Conservation (phyloP, 306 rosid species). For the Arachis hypogaea region DNA sequence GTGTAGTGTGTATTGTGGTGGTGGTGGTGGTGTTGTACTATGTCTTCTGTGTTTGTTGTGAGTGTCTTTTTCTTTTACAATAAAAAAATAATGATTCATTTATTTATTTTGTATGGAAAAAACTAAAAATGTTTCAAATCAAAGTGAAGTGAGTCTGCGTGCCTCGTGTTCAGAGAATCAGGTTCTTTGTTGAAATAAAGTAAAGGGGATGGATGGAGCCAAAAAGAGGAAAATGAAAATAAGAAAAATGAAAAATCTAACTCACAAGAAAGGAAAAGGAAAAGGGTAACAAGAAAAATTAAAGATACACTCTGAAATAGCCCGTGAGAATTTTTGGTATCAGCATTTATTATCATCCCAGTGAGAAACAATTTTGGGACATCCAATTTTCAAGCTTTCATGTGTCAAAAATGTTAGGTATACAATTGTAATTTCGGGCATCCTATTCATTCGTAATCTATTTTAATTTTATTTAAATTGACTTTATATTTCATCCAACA, state of each 20-base stretch:
- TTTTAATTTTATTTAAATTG: too few species aligned
- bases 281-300: neutral
- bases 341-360: neutral
- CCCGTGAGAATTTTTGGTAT: conserved; percentile 5
- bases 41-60: neutral
- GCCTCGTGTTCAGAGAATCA: conserved; percentile 59
- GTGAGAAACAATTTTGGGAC: neutral
- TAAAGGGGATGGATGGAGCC: neutral
- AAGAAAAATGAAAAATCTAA: neutral
- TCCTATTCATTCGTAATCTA: too few species aligned
- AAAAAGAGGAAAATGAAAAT: conserved; percentile 1
- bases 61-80: too few species aligned
- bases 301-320: neutral
- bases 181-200: conserved; percentile 58
- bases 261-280: conserved; percentile 23
- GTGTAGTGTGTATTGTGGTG: neutral
- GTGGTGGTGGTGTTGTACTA: neutral
- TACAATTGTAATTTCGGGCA: too few species aligned
- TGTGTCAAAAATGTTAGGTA: too few species aligned
- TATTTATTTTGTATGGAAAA: neutral
- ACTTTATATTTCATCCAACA: too few species aligned
- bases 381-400: neutral
- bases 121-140: conserved; percentile 4
- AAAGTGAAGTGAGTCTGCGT: conserved; percentile 35
- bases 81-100: too few species aligned